phyloP scores from a whole-genome alignment of 768 basidiomycete species.

The Pleurotus tuoliensis region DNA sequence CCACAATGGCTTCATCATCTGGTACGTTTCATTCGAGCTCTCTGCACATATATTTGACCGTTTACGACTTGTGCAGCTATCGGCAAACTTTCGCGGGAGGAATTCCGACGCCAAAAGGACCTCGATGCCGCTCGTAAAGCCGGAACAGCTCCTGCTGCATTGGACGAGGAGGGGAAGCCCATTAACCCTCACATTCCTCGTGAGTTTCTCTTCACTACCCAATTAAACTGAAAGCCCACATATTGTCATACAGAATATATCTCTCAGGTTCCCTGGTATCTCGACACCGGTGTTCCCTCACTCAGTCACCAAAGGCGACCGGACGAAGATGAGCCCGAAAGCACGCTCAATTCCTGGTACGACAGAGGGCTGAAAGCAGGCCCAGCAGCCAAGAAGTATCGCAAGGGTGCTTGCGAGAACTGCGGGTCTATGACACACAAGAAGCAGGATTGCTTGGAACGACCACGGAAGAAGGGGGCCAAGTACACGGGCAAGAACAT shows the following conservation, averaged over 20 bases:
- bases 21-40: not conserved
- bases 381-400: constrained; percentile 93
- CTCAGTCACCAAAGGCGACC: constrained; percentile 90
- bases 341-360: constrained; percentile 88
- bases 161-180: constrained; percentile 91
- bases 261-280: constrained; percentile 98
- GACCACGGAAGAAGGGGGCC: constrained; percentile 94
- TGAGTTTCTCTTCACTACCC: constrained; percentile 33
- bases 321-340: constrained; percentile 45
- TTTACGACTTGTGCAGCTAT: constrained; percentile 32
- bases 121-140: constrained; percentile 98
- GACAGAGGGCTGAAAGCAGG: constrained; percentile 81
- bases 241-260: constrained; percentile 75
- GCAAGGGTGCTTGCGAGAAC: constrained; percentile 98
- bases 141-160: constrained; percentile 92
- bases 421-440: constrained; percentile 97
- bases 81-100: constrained; percentile 90
- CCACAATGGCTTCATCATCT: constrained; percentile 4
- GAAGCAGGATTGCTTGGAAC: constrained; percentile 87
- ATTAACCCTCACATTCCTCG: constrained; percentile 99
- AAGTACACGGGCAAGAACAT: constrained; percentile 90
- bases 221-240: constrained; percentile 4
- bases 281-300: constrained; percentile 90
- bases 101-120: constrained; percentile 93
- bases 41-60: not conserved